Base-by-base conservation (phyloP, 2,329 filamentous ascomycete genomes). In the Colletotrichum navitas region DNA sequence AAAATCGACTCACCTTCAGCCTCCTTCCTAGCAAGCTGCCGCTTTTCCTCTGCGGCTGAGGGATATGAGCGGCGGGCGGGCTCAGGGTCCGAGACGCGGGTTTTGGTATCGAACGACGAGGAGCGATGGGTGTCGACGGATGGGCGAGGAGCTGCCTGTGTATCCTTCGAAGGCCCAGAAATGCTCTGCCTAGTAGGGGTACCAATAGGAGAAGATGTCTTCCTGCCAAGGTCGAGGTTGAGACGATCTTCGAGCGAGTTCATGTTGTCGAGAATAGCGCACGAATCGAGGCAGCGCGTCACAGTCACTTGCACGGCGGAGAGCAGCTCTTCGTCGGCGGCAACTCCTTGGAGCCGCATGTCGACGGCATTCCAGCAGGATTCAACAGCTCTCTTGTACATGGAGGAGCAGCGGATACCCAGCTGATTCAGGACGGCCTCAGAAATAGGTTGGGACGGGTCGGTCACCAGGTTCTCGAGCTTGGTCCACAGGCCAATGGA, bases 401-500 rank as follows among this genome's bases (percentile, higher is more conserved):
- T 85, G 10, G 89, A 92, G 18, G 93, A 92, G 75, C 93, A 94
- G 77, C 89, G 89, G 4, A 89, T 88, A 0, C 90, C 87, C 1
- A 94, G 82, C 73, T 89, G 88, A 1, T 90, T 86, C 3, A 93
- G 81, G 0, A 89, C 85, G 36, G 91, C 88, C 72, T 91, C 88
- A 0, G 88, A 82, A 34, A 93, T 87, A 16, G 89, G 79, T 0
- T 82, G 81, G 55, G 80, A 85, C 76, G 76, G 83, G 47, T 82
- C 81, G 0, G 85, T 79, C 1, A 85, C 83, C 0, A 90, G 81
- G 24, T 85, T 83, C 66, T 89, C 88, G 0, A 94, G 84, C 14
- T 89, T 90, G 4, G 88, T 89, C 93, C 93, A 95, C 11, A 95
- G 81, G 8, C 93, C 93, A 64, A 95, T 89, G 8, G 93, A 93